Conservation (phyloP, 2,329 filamentous ascomycete species). For the Colletotrichum noveboracense region DNA sequence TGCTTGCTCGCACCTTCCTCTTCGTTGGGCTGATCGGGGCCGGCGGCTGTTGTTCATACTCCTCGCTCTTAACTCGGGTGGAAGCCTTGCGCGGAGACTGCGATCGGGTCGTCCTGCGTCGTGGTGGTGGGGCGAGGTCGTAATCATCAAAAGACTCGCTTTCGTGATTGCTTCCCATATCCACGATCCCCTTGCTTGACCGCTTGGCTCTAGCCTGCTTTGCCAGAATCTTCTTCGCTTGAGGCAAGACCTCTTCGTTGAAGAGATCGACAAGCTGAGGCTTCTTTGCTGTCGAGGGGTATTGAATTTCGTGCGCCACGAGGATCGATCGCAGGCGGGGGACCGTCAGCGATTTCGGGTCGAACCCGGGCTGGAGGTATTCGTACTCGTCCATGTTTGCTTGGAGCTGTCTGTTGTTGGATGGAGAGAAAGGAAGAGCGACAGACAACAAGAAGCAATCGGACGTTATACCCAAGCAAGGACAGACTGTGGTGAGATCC, state of each 20-base stretch:
- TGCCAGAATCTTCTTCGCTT: constrained; percentile 77
- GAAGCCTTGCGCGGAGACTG: constrained; percentile 61
- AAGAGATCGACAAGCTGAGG: constrained; percentile 85
- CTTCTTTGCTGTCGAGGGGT: constrained; percentile 92
- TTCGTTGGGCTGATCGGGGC: constrained; percentile 53
- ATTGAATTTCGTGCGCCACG: constrained; percentile 84
- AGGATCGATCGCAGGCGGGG: constrained; percentile 90
- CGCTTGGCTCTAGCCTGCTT: constrained; percentile 81
- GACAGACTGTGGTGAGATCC: not conserved
- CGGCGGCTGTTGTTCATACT: constrained; percentile 43
- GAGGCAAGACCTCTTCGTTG: constrained; percentile 76
- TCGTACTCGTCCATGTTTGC: constrained; percentile 68
- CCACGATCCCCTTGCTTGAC: constrained; percentile 83
- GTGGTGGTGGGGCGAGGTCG: constrained; percentile 54
- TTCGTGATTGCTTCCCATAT: constrained; percentile 70
- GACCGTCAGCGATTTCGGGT: constrained; percentile 82
- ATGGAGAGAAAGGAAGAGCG: not conserved
- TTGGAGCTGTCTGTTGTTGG: not conserved
- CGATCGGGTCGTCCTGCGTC: constrained; percentile 55
- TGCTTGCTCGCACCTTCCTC: constrained; percentile 58
- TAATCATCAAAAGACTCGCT: constrained; percentile 67
- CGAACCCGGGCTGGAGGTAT: constrained; percentile 88
- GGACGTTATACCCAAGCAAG: not conserved
- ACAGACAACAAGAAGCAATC: not conserved
- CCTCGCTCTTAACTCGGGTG: constrained; percentile 57